Evolutionary conservation across 2,329 filamentous ascomycete genomes (phyloP), one percentile per base, ranked within the genome.

Genomic region (Arthrinium phaeospermum): DNA sequence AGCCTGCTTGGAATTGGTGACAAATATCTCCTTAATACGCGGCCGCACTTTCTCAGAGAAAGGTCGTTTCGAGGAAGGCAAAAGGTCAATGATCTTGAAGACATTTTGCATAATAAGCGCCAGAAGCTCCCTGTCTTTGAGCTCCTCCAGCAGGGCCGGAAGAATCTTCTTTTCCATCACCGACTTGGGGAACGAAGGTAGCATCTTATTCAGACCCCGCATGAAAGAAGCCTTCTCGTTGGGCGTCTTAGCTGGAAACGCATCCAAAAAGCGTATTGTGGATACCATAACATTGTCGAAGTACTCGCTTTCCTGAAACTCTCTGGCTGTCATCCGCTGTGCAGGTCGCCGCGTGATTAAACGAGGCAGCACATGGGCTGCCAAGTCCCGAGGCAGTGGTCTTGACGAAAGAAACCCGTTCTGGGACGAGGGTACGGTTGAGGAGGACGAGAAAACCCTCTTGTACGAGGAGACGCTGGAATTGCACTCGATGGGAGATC

Each of bases 211-310:
- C 13, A 99, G 85, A 0, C 96, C 96, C 71, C 94, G 91, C 88
- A 99, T 90, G 80, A 99, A 99, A 72, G 95, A 92, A 8, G 92
- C 89, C 81, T 99, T 99, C 79, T 99, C 96, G 74, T 91, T 93
- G 0, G 94, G 89, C 1, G 95, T 98, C 84, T 99, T 99, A 46
- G 94, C 94, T 0, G 96, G 96, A 73, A 99, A 90, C 0, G 92
- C 90, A 77, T 99, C 96, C 37, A 99, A 86, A 79, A 99, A 99
- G 16, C 96, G 93, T 74, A 99, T 98, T 0, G 96, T 98, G 0
- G 95, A 98, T 30, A 99, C 94, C 5, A 99, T 87, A 67, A 98
- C 94, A 78, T 98, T 99, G 83, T 99, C 95, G 80, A 99, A 99
- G 80, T 97, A 99, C 76, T 94, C 92, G 78, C 95, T 97, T 81